Conservation (phyloP, 108 stramenopile species). For the Parmales sp. region DNA sequence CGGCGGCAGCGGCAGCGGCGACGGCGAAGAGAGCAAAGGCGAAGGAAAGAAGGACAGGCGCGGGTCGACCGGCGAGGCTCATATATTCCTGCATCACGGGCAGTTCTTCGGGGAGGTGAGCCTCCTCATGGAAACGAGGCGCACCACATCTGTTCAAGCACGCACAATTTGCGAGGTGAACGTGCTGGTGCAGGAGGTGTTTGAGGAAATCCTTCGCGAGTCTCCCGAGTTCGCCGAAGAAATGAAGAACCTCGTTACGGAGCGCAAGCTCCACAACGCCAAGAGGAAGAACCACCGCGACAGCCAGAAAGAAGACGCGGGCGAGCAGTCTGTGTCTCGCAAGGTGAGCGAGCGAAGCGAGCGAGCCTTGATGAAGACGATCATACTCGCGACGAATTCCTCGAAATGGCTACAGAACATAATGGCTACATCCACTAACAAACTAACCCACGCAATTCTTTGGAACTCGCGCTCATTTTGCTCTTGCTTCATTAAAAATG, state of each 20-base stretch:
- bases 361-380: too few species aligned
- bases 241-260: slow-evolving; percentile 3
- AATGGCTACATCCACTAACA: too few species aligned
- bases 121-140: neutral
- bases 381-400: too few species aligned
- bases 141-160: neutral
- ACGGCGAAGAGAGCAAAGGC: neutral
- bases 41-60: neutral
- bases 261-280: neutral
- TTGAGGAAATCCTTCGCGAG: slow-evolving; percentile 10
- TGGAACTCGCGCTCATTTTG: too few species aligned
- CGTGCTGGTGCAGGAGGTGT: slow-evolving; percentile 3
- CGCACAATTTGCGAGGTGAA: slow-evolving; percentile 7
- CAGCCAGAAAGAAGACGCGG: neutral
- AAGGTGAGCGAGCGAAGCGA: too few species aligned
- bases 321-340: neutral
- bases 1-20: neutral
- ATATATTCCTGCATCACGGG: neutral
- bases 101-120: slow-evolving; percentile 10
- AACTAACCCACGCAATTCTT: too few species aligned
- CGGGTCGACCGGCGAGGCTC: neutral
- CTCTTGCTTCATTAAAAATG: too few species aligned
- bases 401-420: too few species aligned
- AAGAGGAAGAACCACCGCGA: neutral
- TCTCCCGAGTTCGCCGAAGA: slow-evolving; percentile 8